A percentile compares a stretch with the other conserved stretches of the same genome.
Evolutionary conservation across 2,329 filamentous ascomycete species (phyloP).

Genomic region (Fusarium longipes): DNA sequence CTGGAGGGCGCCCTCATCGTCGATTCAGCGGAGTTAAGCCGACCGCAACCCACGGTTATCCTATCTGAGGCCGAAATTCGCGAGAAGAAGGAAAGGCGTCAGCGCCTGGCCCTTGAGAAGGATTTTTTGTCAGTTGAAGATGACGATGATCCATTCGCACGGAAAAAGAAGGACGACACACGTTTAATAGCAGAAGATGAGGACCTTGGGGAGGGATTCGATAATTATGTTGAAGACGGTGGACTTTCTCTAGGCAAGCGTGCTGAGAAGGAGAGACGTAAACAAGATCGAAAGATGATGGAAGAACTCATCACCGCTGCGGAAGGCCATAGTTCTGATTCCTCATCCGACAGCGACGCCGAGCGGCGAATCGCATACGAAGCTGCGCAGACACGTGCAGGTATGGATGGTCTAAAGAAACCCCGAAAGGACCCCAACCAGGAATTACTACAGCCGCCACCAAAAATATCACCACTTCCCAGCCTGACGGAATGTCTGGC

Average conservation of each 20-base stretch:
- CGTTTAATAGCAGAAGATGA: conserved; percentile 88
- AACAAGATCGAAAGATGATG: conserved; percentile 79
- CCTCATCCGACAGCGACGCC: conserved; percentile 75
- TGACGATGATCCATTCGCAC: conserved; percentile 58
- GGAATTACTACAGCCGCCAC: conserved; percentile 67
- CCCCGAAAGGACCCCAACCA: conserved; percentile 52
- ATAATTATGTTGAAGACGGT: conserved; percentile 89
- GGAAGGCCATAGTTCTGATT: conserved; percentile 72
- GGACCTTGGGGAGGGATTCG: conserved; percentile 92
- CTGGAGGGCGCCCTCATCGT: conserved; percentile 75
- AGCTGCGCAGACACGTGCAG: conserved; percentile 83
- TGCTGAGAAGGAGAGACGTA: conserved; percentile 77
- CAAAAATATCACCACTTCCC: conserved; percentile 82
- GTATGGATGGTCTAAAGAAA: conserved; percentile 78
- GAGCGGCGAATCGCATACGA: conserved; percentile 86
- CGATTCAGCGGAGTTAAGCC: conserved; percentile 53
- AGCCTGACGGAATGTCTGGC: conserved; percentile 75
- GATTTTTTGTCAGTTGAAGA: conserved; percentile 74
- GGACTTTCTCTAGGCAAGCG: conserved; percentile 81
- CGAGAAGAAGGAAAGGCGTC: conserved; percentile 89
- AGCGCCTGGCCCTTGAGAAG: conserved; percentile 77
- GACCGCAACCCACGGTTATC: conserved; percentile 63
- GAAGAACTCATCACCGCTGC: conserved; percentile 84
- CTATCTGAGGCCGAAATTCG: conserved; percentile 86
- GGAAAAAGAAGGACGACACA: conserved; percentile 74